Base-by-base conservation (phyloP, 2,329 filamentous ascomycete species). In the Pseudogymnoascus sp. region DNA sequence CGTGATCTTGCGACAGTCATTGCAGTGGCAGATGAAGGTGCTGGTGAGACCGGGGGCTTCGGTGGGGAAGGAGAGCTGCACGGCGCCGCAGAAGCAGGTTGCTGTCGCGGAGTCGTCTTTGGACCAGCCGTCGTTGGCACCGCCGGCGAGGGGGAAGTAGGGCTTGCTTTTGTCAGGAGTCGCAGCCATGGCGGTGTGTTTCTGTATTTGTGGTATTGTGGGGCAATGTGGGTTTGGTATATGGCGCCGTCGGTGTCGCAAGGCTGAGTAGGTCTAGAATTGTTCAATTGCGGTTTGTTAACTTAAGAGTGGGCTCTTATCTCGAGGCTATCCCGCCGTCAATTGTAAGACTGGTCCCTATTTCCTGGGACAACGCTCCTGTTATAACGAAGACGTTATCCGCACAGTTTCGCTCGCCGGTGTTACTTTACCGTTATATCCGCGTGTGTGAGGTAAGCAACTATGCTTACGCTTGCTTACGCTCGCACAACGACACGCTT, bases 1-100 rank as follows among this genome's bases (percentile, higher is more conserved):
- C 0, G 83, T 86, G 65, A 88, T 77, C 69, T 88, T 88, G 69
- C 77, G 83, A 73, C 84, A 87, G 73, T 88, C 84, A 36, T 75
- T 71, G 72, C 85, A 88, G 75, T 87, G 78, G 74, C 84, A 88
- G 68, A 86, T 69, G 69, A 86, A 86, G 4, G 76, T 79, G 65
- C 75, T 73, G 16, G 81, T 66, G 0, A 86, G 71, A 8, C 77
- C 80, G 0, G 77, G 77, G 0, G 73, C 77, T 65, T 79, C 68
- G 16, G 75, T 79, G 1, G 82, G 80, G 62, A 86, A 80, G 51
- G 76, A 70, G 1, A 85, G 72, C 65, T 85, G 83, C 0, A 86
- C 80, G 7, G 79, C 74, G 19, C 83, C 83, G 66, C 84, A 86
- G 69, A 79, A 84, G 69, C 83, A 87, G 0, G 83, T 85, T 0